Percentiles rank a stretch among this genome's conserved stretches.
phyloP scores from a whole-genome alignment of 2,329 filamentous ascomycete species.

The Cadophora malorum region DNA sequence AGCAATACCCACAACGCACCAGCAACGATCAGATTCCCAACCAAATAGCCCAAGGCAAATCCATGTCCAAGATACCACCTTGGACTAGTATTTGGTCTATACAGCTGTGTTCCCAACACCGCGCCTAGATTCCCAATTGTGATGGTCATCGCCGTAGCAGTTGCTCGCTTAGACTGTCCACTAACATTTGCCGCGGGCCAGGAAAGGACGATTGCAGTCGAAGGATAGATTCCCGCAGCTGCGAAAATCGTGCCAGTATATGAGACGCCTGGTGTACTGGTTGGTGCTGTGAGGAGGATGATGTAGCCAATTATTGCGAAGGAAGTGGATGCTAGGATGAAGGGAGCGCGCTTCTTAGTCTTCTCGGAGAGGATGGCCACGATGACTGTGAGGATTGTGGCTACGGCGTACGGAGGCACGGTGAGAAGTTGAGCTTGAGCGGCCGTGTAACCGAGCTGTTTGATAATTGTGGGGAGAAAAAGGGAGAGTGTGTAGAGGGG shows the following conservation, averaged over 20 bases:
- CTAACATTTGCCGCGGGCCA: conserved; percentile 78
- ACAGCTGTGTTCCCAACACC: conserved; percentile 73
- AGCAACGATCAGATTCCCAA: conserved; percentile 62
- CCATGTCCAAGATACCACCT: conserved; percentile 71
- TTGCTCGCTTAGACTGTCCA: conserved; percentile 72
- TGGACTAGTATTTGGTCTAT: conserved; percentile 64
- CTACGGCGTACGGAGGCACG: conserved; percentile 64
- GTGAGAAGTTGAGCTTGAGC: conserved; percentile 53
- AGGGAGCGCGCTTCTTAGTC: conserved; percentile 58
- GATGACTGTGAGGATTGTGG: conserved; percentile 59
- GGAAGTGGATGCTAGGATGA: conserved; percentile 57
- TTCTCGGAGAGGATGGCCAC: conserved; percentile 52
- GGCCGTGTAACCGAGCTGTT: conserved; percentile 59
- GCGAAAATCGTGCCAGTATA: conserved; percentile 69
- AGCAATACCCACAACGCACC: conserved; percentile 59
- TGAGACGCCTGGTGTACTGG: conserved; percentile 49
- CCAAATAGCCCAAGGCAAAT: conserved; percentile 68
- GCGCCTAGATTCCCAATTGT: conserved; percentile 73
- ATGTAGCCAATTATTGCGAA: conserved; percentile 64
- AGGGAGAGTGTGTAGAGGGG: conserved; percentile 50
- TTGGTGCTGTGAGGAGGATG: conserved; percentile 51
- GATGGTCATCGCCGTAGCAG: conserved; percentile 74
- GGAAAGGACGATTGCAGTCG: conserved; percentile 66
- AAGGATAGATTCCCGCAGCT: conserved; percentile 71
- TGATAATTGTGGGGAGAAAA: conserved; percentile 50